These are phyloP conservation scores for Suhomyces yuchorum DNA, from an alignment of 1,139 yeast species.

Conservation along the genomic window DNA sequence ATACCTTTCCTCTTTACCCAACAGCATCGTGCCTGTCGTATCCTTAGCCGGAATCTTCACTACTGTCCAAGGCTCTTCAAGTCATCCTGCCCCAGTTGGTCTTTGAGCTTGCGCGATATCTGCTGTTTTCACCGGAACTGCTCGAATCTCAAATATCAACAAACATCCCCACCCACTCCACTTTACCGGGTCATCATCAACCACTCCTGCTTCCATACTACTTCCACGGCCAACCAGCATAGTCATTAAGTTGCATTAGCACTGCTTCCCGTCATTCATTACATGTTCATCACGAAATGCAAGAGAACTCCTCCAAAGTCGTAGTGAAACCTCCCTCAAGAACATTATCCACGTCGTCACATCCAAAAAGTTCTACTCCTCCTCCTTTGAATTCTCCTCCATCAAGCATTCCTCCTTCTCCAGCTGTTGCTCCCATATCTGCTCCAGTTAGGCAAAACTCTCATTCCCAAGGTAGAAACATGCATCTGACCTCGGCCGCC, in stretches of 20 bases:
- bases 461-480: conserved; percentile 3
- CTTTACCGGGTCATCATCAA: background rate
- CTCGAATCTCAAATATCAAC: background rate
- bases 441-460: conserved; percentile 7
- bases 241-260: background rate
- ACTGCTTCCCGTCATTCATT: background rate
- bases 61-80: background rate
- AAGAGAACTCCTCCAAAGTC: conserved; percentile 10
- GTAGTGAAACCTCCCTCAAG: conserved; percentile 12
- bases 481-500: conserved; percentile 9
- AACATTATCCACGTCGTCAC: conserved; percentile 12
- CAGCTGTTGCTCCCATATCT: conserved; percentile 11
- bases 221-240: background rate
- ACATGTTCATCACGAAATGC: conserved; percentile 8
- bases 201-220: background rate
- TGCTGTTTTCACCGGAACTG: background rate
- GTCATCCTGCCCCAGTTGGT: background rate
- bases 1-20: conserved; percentile 2
- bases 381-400: conserved; percentile 15
- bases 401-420: conserved; percentile 20
- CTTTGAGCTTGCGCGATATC: background rate
- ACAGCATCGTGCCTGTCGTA: background rate
- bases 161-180: background rate
- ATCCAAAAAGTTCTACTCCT: conserved; percentile 10
- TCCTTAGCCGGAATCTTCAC: background rate